phyloP scores from a whole-genome alignment of 2,329 filamentous ascomycete species.

The Colletotrichum sojae region DNA sequence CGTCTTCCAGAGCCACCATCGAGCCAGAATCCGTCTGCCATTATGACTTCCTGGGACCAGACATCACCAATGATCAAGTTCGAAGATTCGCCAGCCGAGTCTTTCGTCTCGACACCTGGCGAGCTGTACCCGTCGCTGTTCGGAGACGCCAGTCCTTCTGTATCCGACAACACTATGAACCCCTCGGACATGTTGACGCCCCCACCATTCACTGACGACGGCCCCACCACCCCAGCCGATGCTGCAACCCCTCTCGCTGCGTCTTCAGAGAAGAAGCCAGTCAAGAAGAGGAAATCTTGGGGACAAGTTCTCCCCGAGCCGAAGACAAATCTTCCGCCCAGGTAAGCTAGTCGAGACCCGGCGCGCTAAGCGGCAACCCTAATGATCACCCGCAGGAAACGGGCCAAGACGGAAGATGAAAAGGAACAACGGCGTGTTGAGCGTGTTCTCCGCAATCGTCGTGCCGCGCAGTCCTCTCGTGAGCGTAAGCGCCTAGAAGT shows the following conservation, averaged over 20 bases:
- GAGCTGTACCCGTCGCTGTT: conserved; percentile 67
- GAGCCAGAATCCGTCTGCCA: conserved; percentile 42
- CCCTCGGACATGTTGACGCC: conserved; percentile 67
- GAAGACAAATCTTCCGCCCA: conserved; percentile 94
- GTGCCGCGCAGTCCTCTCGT: conserved; percentile 94
- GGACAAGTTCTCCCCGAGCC: conserved; percentile 96
- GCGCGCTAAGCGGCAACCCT: neutral
- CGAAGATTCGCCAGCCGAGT: conserved; percentile 69
- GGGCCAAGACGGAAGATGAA: conserved; percentile 98
- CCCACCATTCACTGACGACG: conserved; percentile 51
- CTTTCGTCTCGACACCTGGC: conserved; percentile 65
- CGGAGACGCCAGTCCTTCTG: conserved; percentile 46
- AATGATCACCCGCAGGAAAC: conserved; percentile 76
- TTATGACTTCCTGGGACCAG: conserved; percentile 59
- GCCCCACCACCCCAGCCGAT: conserved; percentile 34
- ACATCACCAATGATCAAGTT: conserved; percentile 63
- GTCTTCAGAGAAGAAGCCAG: conserved; percentile 75
- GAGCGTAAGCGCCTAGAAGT: conserved; percentile 93
- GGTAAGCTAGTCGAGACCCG: conserved; percentile 66
- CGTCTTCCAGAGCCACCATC: neutral
- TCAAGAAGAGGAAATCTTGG: conserved; percentile 99
- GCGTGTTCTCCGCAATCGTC: conserved; percentile 95
- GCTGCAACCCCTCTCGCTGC: neutral
- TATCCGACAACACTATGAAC: conserved; percentile 54
- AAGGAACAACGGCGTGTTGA: conserved; percentile 98